These are phyloP conservation scores for Lodderomyces metapsilosis DNA, from an alignment of 1,139 yeast genomes.

Conservation along the genomic window DNA sequence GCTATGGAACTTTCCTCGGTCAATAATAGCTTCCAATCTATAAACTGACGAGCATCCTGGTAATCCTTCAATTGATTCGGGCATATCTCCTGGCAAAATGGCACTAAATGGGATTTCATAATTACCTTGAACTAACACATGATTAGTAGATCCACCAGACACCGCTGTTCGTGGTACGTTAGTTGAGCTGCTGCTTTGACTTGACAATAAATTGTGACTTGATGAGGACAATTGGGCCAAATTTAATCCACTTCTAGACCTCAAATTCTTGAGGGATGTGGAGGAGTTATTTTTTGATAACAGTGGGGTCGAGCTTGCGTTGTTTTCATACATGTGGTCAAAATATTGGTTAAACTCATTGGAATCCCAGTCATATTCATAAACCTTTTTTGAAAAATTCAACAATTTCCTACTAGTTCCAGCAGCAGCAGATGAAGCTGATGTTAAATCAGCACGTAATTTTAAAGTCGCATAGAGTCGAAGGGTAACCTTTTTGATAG, in stretches of 20 bases:
- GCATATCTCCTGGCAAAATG: constrained; percentile 77
- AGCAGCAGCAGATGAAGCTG: constrained; percentile 6
- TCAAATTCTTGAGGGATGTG: constrained; percentile 28
- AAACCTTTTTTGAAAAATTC: constrained; percentile 63
- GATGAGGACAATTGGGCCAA: constrained; percentile 19
- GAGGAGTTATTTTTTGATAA: constrained; percentile 30
- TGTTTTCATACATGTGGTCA: constrained; percentile 30
- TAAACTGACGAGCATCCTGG: constrained; percentile 83
- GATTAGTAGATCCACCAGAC: constrained; percentile 16
- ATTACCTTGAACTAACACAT: constrained; percentile 64
- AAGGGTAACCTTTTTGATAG: constrained; percentile 61
- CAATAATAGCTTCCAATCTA: constrained; percentile 75
- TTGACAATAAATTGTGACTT: constrained; percentile 8
- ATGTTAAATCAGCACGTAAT: constrained; percentile 30
- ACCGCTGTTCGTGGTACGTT: constrained; percentile 11
- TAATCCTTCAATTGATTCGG: constrained; percentile 89
- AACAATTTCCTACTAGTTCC: constrained; percentile 36
- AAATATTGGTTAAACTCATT: constrained; percentile 46
- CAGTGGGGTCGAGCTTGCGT: constrained; percentile 6
- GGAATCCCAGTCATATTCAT: constrained; percentile 76
- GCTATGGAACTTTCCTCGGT: constrained; percentile 74
- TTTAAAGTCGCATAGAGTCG: constrained; percentile 64
- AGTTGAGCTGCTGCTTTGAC: constrained; percentile 14
- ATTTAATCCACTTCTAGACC: constrained; percentile 35
- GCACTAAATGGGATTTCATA: constrained; percentile 90